Evolutionary conservation across 2,329 filamentous ascomycete genomes (phyloP).

Genomic region (Trichophyton benhamiae): DNA sequence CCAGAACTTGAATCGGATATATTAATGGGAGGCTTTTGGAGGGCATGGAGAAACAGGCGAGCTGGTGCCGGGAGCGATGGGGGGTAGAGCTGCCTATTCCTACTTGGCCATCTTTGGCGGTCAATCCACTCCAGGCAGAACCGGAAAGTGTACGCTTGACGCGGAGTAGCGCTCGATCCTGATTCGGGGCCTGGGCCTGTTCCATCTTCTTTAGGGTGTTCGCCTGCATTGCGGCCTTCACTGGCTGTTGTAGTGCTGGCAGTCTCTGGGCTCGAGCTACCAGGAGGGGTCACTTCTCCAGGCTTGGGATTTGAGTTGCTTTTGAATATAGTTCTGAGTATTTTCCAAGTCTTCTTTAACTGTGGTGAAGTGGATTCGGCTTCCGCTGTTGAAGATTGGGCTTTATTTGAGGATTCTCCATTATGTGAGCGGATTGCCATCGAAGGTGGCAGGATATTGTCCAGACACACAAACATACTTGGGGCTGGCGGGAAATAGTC

Average conservation of each 20-base stretch:
- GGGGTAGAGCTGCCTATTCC: slow-evolving; percentile 42
- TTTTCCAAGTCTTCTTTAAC: slow-evolving; percentile 38
- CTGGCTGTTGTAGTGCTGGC: slow-evolving; percentile 8
- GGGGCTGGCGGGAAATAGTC: slow-evolving; percentile 48
- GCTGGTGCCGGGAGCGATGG: slow-evolving; percentile 47
- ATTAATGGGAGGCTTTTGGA: slow-evolving; percentile 9
- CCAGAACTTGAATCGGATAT: slow-evolving; percentile 10
- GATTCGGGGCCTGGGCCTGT: background rate
- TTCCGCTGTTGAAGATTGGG: slow-evolving; percentile 9
- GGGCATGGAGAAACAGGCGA: slow-evolving; percentile 40
- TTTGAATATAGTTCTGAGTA: slow-evolving; percentile 41
- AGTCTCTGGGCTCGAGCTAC: slow-evolving; percentile 18
- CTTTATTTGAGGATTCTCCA: slow-evolving; percentile 21
- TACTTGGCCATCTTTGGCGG: slow-evolving; percentile 37
- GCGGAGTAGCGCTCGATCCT: slow-evolving; percentile 15
- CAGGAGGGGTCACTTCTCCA: slow-evolving; percentile 30
- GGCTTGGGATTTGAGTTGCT: slow-evolving; percentile 34
- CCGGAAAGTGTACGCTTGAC: slow-evolving; percentile 50
- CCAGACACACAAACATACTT: slow-evolving; percentile 37
- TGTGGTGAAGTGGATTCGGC: slow-evolving; percentile 16
- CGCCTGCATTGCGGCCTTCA: slow-evolving; percentile 14
- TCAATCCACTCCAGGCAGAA: slow-evolving; percentile 57
- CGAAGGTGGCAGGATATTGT: slow-evolving; percentile 26
- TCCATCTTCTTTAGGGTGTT: slow-evolving; percentile 21
- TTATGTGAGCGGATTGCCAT: slow-evolving; percentile 17